phyloP scores from a whole-genome alignment of 805 yeast genomes.

The Candida railenensis region DNA sequence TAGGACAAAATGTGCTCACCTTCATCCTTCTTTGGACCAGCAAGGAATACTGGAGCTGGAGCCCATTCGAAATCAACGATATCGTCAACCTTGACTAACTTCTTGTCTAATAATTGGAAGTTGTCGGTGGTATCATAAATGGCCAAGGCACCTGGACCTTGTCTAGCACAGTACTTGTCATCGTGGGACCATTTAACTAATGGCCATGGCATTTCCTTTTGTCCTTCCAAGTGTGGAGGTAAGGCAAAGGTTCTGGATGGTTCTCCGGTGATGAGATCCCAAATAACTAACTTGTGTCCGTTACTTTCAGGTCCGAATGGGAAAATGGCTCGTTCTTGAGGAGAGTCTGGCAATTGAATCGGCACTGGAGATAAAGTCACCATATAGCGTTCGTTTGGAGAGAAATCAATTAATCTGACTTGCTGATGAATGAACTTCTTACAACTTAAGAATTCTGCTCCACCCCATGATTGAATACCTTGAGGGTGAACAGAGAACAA shows the following conservation, averaged over 20 bases:
- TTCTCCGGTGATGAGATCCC: slow-evolving; percentile 85
- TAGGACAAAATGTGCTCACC: slow-evolving; percentile 74
- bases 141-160: slow-evolving; percentile 89
- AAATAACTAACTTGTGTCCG: slow-evolving; percentile 90
- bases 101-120: slow-evolving; percentile 83
- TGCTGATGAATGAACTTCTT: slow-evolving; percentile 84
- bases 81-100: slow-evolving; percentile 78
- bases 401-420: slow-evolving; percentile 85
- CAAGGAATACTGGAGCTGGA: slow-evolving; percentile 77
- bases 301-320: slow-evolving; percentile 86
- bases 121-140: slow-evolving; percentile 75
- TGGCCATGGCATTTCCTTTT: slow-evolving; percentile 88
- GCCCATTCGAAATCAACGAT: slow-evolving; percentile 93
- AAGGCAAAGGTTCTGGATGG: slow-evolving; percentile 89
- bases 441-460: slow-evolving; percentile 69
- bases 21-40: slow-evolving; percentile 50
- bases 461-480: slow-evolving; percentile 97
- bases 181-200: slow-evolving; percentile 93
- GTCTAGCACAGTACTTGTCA: slow-evolving; percentile 91
- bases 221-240: slow-evolving; percentile 66
- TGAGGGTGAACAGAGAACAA: slow-evolving; percentile 86
- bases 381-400: slow-evolving; percentile 87
- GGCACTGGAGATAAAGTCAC: slow-evolving; percentile 90
- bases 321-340: slow-evolving; percentile 64
- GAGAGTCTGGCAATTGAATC: slow-evolving; percentile 58